Percentiles rank a stretch among this genome's conserved stretches.
These are phyloP conservation scores for Fusarium sp. DNA, from an alignment of 2,329 filamentous ascomycete genomes.

Conservation along the genomic window DNA sequence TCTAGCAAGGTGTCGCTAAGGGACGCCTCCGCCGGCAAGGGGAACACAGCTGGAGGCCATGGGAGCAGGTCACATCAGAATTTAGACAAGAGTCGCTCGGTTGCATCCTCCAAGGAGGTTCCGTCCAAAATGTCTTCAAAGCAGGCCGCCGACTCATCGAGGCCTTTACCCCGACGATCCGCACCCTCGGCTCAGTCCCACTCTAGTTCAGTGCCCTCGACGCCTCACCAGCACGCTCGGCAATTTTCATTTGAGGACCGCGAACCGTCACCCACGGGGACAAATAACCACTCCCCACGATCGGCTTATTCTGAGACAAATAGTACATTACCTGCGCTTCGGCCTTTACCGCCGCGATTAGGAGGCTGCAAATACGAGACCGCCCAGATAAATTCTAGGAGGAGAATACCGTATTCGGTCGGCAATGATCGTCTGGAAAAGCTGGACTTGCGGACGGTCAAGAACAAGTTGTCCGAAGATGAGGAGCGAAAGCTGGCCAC, in stretches of 20 bases:
- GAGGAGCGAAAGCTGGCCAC: constrained; percentile 80
- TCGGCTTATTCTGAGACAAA: constrained; percentile 93
- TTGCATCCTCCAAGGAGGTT: constrained; percentile 69
- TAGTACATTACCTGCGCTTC: constrained; percentile 74
- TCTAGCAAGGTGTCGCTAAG: constrained; percentile 70
- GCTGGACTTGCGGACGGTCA: constrained; percentile 76
- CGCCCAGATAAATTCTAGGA: constrained; percentile 79
- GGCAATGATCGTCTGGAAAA: constrained; percentile 83
- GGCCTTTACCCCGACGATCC: constrained; percentile 47
- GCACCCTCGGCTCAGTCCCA: constrained; percentile 57
- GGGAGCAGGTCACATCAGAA: constrained; percentile 70
- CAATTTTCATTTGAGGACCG: constrained; percentile 83
- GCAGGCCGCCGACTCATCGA: constrained; percentile 50
- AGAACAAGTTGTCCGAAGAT: constrained; percentile 75
- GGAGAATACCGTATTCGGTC: constrained; percentile 91
- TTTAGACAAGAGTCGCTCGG: constrained; percentile 70
- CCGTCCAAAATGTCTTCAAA: constrained; percentile 63
- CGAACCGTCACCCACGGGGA: constrained; percentile 81
- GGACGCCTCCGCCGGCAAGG: constrained; percentile 59
- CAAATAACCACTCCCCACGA: constrained; percentile 84
- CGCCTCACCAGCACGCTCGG: constrained; percentile 87
- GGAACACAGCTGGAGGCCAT: constrained; percentile 67
- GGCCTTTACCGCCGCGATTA: constrained; percentile 68
- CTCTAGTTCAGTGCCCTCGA: constrained; percentile 92
- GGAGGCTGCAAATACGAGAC: constrained; percentile 89